Evolutionary conservation across 192 early-diverging fungal species (phyloP).

Genomic region (Coemansia sp.): DNA sequence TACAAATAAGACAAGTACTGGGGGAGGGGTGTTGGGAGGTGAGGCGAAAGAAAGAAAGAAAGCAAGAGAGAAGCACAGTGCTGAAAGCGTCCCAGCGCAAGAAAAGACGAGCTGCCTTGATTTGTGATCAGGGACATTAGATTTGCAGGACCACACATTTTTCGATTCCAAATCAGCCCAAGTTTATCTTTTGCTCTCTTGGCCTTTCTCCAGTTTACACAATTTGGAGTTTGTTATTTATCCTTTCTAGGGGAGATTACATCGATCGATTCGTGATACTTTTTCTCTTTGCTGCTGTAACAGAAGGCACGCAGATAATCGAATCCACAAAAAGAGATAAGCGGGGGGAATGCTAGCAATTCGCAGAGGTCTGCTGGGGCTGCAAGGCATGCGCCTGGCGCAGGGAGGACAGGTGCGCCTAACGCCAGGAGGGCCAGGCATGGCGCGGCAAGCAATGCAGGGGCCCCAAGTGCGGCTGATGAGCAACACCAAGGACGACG

Average conservation of each 20-base stretch:
- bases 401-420: not conserved
- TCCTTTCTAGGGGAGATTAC: no score
- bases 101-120: no score
- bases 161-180: no score
- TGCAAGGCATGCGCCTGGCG: conserved; percentile 1
- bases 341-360: conserved; percentile 15
- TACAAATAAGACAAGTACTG: conserved; percentile 4
- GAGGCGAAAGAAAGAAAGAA: not conserved
- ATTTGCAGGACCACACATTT: no score
- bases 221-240: no score
- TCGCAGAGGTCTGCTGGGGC: conserved; percentile 14
- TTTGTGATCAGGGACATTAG: no score
- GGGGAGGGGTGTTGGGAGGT: not conserved
- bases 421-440: not conserved
- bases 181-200: no score
- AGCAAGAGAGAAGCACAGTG: not conserved
- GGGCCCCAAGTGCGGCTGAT: conserved; percentile 25
- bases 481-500: conserved; percentile 54
- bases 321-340: no score
- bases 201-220: no score
- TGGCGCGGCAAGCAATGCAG: no score
- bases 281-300: no score
- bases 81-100: not conserved
- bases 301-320: not conserved
- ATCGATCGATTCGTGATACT: no score